A percentile compares a stretch with the other conserved stretches of the same genome.
Conservation (phyloP, 2,329 filamentous ascomycete species). For the Magnaporthiopsis incrustans region DNA sequence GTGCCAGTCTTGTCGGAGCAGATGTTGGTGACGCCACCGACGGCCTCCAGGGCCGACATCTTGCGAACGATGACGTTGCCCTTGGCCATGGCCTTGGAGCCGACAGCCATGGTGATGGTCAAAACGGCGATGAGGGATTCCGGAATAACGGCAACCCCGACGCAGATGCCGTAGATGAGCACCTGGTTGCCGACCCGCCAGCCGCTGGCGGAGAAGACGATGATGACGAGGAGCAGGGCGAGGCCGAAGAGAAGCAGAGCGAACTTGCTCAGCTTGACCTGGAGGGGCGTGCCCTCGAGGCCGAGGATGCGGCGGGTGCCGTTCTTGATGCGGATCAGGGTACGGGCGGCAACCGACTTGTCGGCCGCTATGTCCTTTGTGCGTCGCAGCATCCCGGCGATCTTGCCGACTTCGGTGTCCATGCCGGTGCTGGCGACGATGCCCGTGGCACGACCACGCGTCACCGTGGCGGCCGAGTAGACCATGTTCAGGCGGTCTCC, state of each 20-base stretch:
- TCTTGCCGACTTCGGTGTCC: constrained; percentile 49
- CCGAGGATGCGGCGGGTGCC: constrained; percentile 33
- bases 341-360: constrained; percentile 20
- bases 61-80: constrained; percentile 50
- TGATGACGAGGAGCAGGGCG: constrained; percentile 34
- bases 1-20: constrained; percentile 63
- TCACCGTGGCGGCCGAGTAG: constrained; percentile 66
- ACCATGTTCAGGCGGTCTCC: constrained; percentile 65
- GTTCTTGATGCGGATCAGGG: constrained; percentile 20
- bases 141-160: constrained; percentile 44
- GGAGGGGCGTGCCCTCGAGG: constrained; percentile 55
- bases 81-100: constrained; percentile 46
- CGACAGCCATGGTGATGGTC: constrained; percentile 53
- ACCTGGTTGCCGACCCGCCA: constrained; percentile 38
- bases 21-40: constrained; percentile 46
- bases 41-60: constrained; percentile 44
- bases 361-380: constrained; percentile 32
- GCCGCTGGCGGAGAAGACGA: constrained; percentile 32
- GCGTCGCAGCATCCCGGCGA: constrained; percentile 47
- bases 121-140: constrained; percentile 54
- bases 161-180: constrained; percentile 37
- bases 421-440: constrained; percentile 64
- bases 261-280: constrained; percentile 59
- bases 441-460: constrained; percentile 59
- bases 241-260: constrained; percentile 57